These are phyloP conservation scores for Xylariaceae sp. DNA, from an alignment of 2,329 filamentous ascomycete species.

Conservation along the genomic window DNA sequence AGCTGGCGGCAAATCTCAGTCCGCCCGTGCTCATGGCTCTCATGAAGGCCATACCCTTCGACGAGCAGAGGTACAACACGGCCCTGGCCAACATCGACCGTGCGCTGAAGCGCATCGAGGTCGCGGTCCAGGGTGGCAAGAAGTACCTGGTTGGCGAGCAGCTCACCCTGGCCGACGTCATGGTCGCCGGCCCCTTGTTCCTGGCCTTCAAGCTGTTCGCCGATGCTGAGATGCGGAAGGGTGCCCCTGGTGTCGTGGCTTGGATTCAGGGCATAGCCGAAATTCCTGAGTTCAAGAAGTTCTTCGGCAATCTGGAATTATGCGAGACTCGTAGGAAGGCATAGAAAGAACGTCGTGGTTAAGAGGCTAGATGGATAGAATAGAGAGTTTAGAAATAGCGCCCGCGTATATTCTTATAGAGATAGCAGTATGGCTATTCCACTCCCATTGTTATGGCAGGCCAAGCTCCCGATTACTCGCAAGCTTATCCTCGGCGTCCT, in stretches of 20 bases:
- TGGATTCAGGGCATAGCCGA: conserved; percentile 38
- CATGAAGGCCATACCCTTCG: conserved; percentile 34
- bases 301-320: conserved; percentile 37
- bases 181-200: conserved; percentile 36
- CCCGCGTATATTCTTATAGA: neutral
- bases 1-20: conserved; percentile 33
- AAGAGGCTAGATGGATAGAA: neutral
- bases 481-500: no score
- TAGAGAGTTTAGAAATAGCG: no score
- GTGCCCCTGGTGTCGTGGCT: conserved; percentile 35
- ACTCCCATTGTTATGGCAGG: no score
- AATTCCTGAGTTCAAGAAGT: conserved; percentile 38
- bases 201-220: conserved; percentile 33
- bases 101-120: conserved; percentile 37
- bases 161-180: conserved; percentile 43
- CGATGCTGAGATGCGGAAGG: conserved; percentile 41
- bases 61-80: conserved; percentile 31
- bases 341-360: neutral
- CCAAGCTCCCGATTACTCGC: no score
- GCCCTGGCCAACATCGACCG: conserved; percentile 29
- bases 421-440: no score
- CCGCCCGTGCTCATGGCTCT: conserved; percentile 32
- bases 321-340: conserved; percentile 33
- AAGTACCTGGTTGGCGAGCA: conserved; percentile 43
- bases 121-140: conserved; percentile 36